A percentile compares a stretch with the other conserved stretches of the same genome.
phyloP scores from a whole-genome alignment of 306 rosid genomes.

The Vigna reflexopilosa region DNA sequence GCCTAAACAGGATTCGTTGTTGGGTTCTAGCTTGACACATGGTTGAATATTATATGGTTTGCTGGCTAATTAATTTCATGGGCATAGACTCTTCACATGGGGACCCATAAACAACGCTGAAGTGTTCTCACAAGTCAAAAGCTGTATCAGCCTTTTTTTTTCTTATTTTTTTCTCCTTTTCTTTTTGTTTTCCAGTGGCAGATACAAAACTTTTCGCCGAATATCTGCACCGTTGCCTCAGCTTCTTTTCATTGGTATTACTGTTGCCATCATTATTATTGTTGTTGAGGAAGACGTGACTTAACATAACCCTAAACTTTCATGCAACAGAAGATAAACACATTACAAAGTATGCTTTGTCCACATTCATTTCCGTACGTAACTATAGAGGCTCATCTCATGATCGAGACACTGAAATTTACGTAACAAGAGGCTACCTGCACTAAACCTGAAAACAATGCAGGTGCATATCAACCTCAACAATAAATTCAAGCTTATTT shows the following conservation, averaged over 20 bases:
- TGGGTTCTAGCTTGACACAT: constrained; percentile 47
- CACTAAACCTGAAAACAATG: background rate
- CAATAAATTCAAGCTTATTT: background rate
- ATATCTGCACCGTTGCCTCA: background rate
- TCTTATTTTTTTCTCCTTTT: background rate
- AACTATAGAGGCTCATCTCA: background rate
- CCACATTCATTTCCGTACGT: background rate
- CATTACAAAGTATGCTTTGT: background rate
- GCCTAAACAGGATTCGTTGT: constrained; percentile 50
- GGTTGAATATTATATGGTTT: constrained; percentile 48
- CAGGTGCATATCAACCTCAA: background rate
- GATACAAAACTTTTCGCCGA: constrained; percentile 12
- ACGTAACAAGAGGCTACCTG: background rate
- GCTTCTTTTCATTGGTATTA: background rate
- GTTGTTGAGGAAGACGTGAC: background rate
- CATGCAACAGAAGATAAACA: background rate
- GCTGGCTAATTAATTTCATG: constrained; percentile 46
- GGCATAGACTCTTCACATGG: constrained; percentile 43
- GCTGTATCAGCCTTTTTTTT: background rate
- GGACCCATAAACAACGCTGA: constrained; percentile 39
- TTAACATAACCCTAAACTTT: background rate
- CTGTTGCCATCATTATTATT: background rate
- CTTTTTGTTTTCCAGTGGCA: background rate
- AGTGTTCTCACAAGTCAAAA: constrained; percentile 43
- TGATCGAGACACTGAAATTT: constrained; percentile 3